phyloP scores from a whole-genome alignment of 352 stramenopile genomes.

The Phytopythium cucurbitacearum region DNA sequence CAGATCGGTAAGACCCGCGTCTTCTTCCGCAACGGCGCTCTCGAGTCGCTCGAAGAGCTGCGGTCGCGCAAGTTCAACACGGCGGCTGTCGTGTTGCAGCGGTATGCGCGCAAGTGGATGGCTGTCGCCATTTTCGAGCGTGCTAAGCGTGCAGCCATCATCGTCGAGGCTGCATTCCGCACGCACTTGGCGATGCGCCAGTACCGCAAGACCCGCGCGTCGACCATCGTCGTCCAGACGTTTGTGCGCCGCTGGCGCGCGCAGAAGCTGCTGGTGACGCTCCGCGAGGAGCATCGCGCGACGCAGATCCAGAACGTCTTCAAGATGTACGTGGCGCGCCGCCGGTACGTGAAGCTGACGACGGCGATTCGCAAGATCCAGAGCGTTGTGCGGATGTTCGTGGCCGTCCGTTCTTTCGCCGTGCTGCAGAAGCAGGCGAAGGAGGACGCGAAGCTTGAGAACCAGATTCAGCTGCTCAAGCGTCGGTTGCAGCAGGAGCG shows the following conservation, averaged over 20 bases:
- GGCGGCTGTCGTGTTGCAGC: slow-evolving; percentile 76
- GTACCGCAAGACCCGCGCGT: slow-evolving; percentile 60
- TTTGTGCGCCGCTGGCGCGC: slow-evolving; percentile 55
- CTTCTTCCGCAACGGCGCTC: slow-evolving; percentile 91
- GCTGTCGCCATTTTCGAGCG: slow-evolving; percentile 56
- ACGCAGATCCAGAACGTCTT: slow-evolving; percentile 83
- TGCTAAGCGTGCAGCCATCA: slow-evolving; percentile 50
- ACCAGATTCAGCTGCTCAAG: slow-evolving; percentile 92
- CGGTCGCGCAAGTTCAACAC: slow-evolving; percentile 76
- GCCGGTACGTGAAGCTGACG: slow-evolving; percentile 58
- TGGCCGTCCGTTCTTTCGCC: slow-evolving; percentile 69
- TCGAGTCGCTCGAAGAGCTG: slow-evolving; percentile 89
- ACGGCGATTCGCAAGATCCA: slow-evolving; percentile 76
- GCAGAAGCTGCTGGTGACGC: slow-evolving; percentile 46
- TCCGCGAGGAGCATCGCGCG: slow-evolving; percentile 63
- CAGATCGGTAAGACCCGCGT: slow-evolving; percentile 91
- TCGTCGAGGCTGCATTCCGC: slow-evolving; percentile 58
- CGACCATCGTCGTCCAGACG: slow-evolving; percentile 66
- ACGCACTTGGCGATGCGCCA: slow-evolving; percentile 30
- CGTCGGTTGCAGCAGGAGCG: slow-evolving; percentile 89
- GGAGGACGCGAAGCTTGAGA: slow-evolving; percentile 95
- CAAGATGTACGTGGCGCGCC: slow-evolving; percentile 73
- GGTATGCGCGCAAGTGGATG: slow-evolving; percentile 79
- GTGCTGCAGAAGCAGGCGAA: slow-evolving; percentile 84
- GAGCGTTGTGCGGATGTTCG: slow-evolving; percentile 79